Base-by-base conservation (phyloP, 257 asterid genomes). In the Solanum lycopersicoides region DNA sequence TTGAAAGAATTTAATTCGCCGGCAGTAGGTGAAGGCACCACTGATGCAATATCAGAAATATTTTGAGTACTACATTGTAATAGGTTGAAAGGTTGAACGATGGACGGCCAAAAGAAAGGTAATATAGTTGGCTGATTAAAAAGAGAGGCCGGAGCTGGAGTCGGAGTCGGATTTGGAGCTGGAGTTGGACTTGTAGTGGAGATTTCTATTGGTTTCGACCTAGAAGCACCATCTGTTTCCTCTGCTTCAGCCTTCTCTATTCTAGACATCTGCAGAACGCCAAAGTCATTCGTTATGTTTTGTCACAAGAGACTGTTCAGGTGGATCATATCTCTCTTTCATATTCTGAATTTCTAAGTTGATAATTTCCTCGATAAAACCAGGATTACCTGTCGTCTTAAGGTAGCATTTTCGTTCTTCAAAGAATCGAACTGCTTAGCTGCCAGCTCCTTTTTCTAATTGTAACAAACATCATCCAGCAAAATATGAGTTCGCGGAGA, bases 361-460 rank as follows among this genome's bases (percentile, higher is more conserved):
- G 1, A 16, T 25, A 28, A 66, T 3, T 14, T 15, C 32, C 25
- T 37, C 15, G 12, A 66, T n/a, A 35, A 84, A 83, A 63, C 28
- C 37, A 21, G 32, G 1, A 74, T 1, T 66, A 96, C 98, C 92
- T 83, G 90, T 75, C 68, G 87, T 87, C 88, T 93, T 87, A 94
- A 93, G 73, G 86, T 85, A 72, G 82, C 87, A 59, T 94, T 93
- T 85, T 86, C 66, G 34, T 21, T 88, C 87, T 88, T 94, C 93
- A 94, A 41, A 35, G 90, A 85, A 86, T 88, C 86, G 65, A 87
- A 89, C 89, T 89, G 90, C 75, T 85, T 85, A 83, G 88, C 47
- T 10, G 93, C 95, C 85, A 92, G 86, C 93, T 93, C 96, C 94
- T 89, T 93, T 80, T 87, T 87, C 99, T 96, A 87, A 86, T 83